Base-by-base conservation (phyloP, 1,284 basidiomycete genomes). In the Polyporus tsugae region DNA sequence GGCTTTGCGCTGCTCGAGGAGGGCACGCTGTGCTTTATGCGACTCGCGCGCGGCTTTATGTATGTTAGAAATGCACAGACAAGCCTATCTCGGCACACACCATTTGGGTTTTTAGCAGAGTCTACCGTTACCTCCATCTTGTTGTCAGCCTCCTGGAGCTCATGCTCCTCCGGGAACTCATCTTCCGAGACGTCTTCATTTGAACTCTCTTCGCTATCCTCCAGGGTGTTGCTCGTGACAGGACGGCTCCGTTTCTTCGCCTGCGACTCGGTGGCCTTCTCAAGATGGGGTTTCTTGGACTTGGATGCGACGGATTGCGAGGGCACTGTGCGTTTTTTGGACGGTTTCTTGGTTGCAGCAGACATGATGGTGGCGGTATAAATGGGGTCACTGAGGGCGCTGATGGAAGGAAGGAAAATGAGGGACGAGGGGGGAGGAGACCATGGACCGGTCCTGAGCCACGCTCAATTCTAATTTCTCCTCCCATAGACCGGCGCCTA, bases 1-100 rank as follows among this genome's bases (percentile, higher is more conserved):
- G 0, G 93, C 92, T 60, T 85, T 86, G 13, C 93, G 87, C 75
- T 93, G 88, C 33, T 88, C 86, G 15, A 86, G 85, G 0, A 94
- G 78, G 4, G 76, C 83, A 61, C 88, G 88, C 78, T 94, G 93
- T 0, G 81, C 87, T 78, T 89, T 89, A 69, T 92, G 92, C 0
- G 89, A 85, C 78, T 93, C 91, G 52, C 84, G 83, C 10, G 86
- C 79, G 71, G 85, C 90, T 92, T 52, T 15, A 42, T 33, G 49
- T 10, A 52, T 46, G 62, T 64, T 7, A 53, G 39, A 17, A 17
- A 49, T 39, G 13, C 22, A 22, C 15, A 62, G 29, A 39, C 4
- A 33, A 4, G 49, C 29, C 29, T 29, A 25, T 4, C 13, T 22
- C 69, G 58, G 29, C 2, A 68, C 83, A 65, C 73, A 90, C 90